Base-by-base conservation (phyloP, 2,329 filamentous ascomycete species). In the Ceratocystis papillata region DNA sequence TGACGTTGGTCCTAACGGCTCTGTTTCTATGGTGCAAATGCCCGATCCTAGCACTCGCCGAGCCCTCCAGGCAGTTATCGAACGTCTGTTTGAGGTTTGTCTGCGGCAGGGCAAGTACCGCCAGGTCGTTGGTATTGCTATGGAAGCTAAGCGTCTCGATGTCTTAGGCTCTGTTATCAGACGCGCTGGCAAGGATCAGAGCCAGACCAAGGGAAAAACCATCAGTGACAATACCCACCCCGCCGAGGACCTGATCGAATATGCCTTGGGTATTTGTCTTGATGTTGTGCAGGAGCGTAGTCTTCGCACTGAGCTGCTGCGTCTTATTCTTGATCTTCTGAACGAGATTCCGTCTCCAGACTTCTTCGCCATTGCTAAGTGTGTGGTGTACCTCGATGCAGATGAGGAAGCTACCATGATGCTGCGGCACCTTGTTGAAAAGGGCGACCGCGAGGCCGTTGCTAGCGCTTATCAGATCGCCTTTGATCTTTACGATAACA, bases 401-500 rank as follows among this genome's bases (percentile, higher is more conserved):
- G 88, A 96, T 72, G 87, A 89, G 62, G 88, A 96, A 79, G 94
- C 94, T 0, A 92, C 91, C 8, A 84, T 84, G 69, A 92, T 99
- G 77, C 83, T 99, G 53, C 83, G 83, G 63, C 87, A 90, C 70
- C 82, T 99, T 25, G 87, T 97, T 8, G 82, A 88, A 68, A 88
- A 88, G 70, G 89, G 86, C 5, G 89, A 96, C 70, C 81, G 85
- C 63, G 85, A 85, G 68, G 91, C 90, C 0, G 83, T 90, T 17
- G 89, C 92, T 22, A 87, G 90, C 62, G 94, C 94, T 20, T 99
- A 97, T 75, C 94, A 99, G 75, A 96, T 99, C 67, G 94, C 93
- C 1, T 99, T 99, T 72, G 94, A 99, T 73, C 81, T 99, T 5
- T 97, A 96, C 76, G 94, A 99, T 77, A 99, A 99, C 73, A 94